Conservation (phyloP, 306 rosid species). For the Trifolium repens region DNA sequence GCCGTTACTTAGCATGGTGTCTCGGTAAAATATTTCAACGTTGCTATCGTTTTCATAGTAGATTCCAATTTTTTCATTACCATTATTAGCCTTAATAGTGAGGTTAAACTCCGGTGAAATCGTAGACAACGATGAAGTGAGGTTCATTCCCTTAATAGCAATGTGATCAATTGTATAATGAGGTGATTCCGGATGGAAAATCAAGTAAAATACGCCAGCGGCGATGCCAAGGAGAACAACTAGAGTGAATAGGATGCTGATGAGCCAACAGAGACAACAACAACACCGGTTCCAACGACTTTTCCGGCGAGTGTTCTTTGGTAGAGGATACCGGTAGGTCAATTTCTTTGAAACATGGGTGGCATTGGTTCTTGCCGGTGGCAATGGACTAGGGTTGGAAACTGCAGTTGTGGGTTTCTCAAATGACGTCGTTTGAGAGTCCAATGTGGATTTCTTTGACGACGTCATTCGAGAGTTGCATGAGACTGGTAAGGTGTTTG, state of each 20-base stretch:
- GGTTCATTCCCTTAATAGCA: too few species aligned
- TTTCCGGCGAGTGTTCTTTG: conserved; percentile 53
- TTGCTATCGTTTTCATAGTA: conserved; percentile 59
- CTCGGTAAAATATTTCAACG: conserved; percentile 45
- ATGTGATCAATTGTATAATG: too few species aligned
- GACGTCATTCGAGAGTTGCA: too few species aligned
- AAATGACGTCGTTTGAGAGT: too few species aligned
- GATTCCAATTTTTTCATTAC: conserved; percentile 70
- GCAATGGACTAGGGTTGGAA: background rate
- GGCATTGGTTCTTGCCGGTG: too few species aligned
- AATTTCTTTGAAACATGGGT: conserved; percentile 56
- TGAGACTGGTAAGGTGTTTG: too few species aligned
- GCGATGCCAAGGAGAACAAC: conserved; percentile 46
- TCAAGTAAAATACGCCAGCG: conserved; percentile 58
- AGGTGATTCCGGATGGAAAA: conserved; percentile 64
- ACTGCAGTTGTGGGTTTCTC: too few species aligned
- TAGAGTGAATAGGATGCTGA: conserved; percentile 42
- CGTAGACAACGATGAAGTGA: conserved; percentile 30
- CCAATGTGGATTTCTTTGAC: too few species aligned
- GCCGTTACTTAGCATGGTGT: conserved; percentile 54
- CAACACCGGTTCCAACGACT: conserved; percentile 43
- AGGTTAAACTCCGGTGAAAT: conserved; percentile 61
- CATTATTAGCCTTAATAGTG: conserved; percentile 56
- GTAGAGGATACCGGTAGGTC: conserved; percentile 66
- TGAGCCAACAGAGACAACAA: conserved; percentile 50